Conservation (phyloP, 495 filamentous ascomycete genomes). For the Penicillium roqueforti region DNA sequence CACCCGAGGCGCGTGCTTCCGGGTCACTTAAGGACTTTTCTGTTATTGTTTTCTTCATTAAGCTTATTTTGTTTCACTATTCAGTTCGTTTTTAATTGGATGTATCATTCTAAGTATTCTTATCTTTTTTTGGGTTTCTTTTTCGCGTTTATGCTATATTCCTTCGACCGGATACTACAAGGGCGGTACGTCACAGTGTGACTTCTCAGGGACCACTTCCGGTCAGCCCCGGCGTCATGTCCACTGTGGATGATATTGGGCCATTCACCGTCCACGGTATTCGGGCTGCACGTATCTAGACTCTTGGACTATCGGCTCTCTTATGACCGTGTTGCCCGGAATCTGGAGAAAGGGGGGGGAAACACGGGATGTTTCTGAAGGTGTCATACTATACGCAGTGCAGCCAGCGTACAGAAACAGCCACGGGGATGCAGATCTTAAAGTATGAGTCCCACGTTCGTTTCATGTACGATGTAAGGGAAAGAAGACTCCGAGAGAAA, state of each 20-base stretch:
- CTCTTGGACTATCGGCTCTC: not conserved
- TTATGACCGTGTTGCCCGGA: not conserved
- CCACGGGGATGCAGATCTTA: constrained; percentile 13
- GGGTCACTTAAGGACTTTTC: not conserved
- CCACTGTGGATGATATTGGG: constrained; percentile 2
- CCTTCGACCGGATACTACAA: not conserved
- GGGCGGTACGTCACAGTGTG: constrained; percentile 8
- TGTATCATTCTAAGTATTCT: not conserved
- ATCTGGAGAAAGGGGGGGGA: constrained; percentile 10
- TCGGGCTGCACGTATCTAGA: constrained; percentile 2
- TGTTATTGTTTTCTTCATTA: not conserved
- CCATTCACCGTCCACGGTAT: constrained; percentile 4
- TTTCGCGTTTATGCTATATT: not conserved
- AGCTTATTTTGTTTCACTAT: not conserved
- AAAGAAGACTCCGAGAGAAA: not conserved
- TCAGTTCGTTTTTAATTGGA: not conserved
- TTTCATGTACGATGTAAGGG: not conserved
- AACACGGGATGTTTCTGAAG: constrained; percentile 12
- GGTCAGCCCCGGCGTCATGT: constrained; percentile 10
- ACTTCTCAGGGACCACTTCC: constrained; percentile 9
- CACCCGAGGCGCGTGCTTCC: constrained; percentile 6
- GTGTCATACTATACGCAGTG: constrained; percentile 4
- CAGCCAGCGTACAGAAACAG: constrained; percentile 1
- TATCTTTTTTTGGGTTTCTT: not conserved
- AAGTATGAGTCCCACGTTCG: constrained; percentile 4